Percentiles rank a stretch among this genome's conserved stretches.
Evolutionary conservation across 1,284 basidiomycete genomes (phyloP).

Genomic region (Naganishia sp.): DNA sequence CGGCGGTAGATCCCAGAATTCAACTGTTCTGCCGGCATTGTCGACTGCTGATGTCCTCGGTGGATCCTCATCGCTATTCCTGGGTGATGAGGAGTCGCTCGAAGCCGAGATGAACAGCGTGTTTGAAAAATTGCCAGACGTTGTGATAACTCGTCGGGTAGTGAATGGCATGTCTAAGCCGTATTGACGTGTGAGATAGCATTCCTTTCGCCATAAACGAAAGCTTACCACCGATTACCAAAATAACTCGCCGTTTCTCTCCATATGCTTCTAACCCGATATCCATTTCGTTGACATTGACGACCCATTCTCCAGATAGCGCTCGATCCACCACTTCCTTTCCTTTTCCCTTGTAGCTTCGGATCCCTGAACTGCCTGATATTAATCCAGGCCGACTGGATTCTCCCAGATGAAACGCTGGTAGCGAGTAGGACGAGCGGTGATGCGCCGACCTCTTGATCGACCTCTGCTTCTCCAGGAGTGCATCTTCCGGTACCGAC

Average conservation of each 20-base stretch:
- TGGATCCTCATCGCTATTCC: not conserved
- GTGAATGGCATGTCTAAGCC: slow-evolving; percentile 9
- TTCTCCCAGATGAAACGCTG: not conserved
- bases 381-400: not conserved
- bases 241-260: slow-evolving; percentile 7
- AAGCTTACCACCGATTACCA: slow-evolving; percentile 15
- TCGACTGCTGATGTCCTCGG: not conserved
- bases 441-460: slow-evolving; percentile 1
- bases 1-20: not conserved
- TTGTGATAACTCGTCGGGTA: not conserved
- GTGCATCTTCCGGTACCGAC: slow-evolving; percentile 18
- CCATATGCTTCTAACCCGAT: not conserved
- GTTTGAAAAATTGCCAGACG: slow-evolving; percentile 17
- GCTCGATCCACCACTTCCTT: not conserved
- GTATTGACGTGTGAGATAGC: not conserved
- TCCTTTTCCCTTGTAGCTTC: slow-evolving; percentile 12
- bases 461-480: slow-evolving; percentile 18
- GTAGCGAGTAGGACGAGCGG: not conserved
- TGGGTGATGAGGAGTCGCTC: not conserved
- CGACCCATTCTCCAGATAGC: slow-evolving; percentile 7
- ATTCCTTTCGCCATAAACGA: not conserved
- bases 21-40: not conserved
- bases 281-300: slow-evolving; percentile 17
- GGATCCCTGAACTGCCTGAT: not conserved
- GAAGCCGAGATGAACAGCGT: slow-evolving; percentile 19